Evolutionary conservation across 768 basidiomycete species (phyloP).

Genomic region (Russula compacta): DNA sequence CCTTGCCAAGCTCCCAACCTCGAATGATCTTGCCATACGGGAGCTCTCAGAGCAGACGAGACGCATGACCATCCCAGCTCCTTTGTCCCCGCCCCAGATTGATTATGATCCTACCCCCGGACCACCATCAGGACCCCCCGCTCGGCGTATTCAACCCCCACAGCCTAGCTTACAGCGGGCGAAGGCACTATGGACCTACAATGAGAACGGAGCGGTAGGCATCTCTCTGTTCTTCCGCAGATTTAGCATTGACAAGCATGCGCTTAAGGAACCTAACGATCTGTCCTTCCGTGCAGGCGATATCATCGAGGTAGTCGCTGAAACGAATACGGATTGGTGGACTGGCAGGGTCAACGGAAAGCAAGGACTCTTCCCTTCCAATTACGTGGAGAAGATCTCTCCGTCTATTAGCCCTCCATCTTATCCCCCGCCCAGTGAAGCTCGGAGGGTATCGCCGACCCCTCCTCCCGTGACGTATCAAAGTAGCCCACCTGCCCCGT

Average conservation of each 20-base stretch:
- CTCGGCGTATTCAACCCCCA: slow-evolving; percentile 20
- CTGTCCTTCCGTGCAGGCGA: slow-evolving; percentile 71
- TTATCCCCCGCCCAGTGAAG: slow-evolving; percentile 15
- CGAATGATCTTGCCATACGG: slow-evolving; percentile 19
- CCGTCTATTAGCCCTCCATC: slow-evolving; percentile 18
- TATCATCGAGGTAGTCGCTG: slow-evolving; percentile 65
- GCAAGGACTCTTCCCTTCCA: slow-evolving; percentile 71
- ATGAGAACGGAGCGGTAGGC: slow-evolving; percentile 45
- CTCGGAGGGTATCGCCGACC: background rate
- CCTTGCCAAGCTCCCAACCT: slow-evolving; percentile 30
- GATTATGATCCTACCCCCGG: background rate
- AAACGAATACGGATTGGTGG: slow-evolving; percentile 88
- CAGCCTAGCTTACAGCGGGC: slow-evolving; percentile 29
- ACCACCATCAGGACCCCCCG: slow-evolving; percentile 12
- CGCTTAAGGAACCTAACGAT: slow-evolving; percentile 62
- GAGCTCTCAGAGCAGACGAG: slow-evolving; percentile 19
- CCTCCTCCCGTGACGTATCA: slow-evolving; percentile 15
- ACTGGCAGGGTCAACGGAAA: slow-evolving; percentile 52
- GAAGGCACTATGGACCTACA: slow-evolving; percentile 59
- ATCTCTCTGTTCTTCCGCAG: background rate
- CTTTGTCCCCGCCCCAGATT: background rate
- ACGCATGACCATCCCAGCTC: slow-evolving; percentile 15
- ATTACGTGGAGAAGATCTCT: slow-evolving; percentile 55
- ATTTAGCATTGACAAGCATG: background rate
- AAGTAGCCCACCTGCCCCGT: slow-evolving; percentile 30